Conservation (phyloP, 805 yeast species). For the Brettanomyces sp. region DNA sequence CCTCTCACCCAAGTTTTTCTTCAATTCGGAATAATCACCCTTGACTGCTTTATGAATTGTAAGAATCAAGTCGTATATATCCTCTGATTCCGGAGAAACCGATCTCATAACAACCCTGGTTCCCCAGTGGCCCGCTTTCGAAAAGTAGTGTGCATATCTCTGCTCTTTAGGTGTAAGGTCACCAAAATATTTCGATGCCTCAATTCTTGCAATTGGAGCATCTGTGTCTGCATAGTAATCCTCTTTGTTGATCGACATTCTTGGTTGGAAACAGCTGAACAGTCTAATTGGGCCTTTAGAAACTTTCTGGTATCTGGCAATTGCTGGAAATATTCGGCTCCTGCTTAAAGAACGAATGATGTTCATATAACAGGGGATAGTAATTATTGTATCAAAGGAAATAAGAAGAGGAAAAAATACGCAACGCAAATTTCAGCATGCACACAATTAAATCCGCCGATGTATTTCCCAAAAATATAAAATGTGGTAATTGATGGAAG, state of each 20-base stretch:
- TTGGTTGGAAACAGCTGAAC: neutral
- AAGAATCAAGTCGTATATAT: slow-evolving; percentile 62
- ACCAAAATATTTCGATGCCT: slow-evolving; percentile 63
- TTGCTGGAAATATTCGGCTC: too few relatives aligned
- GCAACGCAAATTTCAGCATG: too few relatives aligned
- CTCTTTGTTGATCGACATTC: slow-evolving; percentile 9
- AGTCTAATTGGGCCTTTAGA: too few relatives aligned
- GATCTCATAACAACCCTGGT: slow-evolving; percentile 71
- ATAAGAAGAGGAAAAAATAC: too few relatives aligned
- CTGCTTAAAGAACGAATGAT: too few relatives aligned
- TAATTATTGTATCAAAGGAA: too few relatives aligned
- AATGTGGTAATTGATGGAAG: too few relatives aligned
- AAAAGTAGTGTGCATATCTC: slow-evolving; percentile 73
- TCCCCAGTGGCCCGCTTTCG: slow-evolving; percentile 80
- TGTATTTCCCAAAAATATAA: too few relatives aligned
- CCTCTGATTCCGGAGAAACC: slow-evolving; percentile 75
- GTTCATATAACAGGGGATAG: too few relatives aligned
- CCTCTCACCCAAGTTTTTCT: slow-evolving; percentile 26
- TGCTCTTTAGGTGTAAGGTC: slow-evolving; percentile 51
- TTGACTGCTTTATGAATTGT: slow-evolving; percentile 42
- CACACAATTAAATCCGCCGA: too few relatives aligned
- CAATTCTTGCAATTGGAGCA: slow-evolving; percentile 64
- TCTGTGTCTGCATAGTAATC: slow-evolving; percentile 43
- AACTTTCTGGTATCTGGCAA: too few relatives aligned
- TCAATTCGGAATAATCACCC: slow-evolving; percentile 36